Conservation (phyloP, 768 basidiomycete species). For the Chalciporus piperatus region DNA sequence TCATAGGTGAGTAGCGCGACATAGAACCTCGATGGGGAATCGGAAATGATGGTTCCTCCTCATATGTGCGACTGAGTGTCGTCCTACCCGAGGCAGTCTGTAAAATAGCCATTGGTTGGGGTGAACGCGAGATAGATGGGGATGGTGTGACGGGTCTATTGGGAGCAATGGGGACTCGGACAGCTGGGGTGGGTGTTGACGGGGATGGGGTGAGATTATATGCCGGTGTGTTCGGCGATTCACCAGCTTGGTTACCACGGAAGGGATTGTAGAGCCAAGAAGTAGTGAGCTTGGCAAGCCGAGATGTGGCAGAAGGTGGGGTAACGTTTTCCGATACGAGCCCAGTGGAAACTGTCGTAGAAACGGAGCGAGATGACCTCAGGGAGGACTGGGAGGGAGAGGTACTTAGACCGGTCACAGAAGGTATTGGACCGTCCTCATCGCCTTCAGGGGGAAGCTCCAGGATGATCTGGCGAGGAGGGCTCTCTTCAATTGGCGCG, state of each 20-base stretch:
- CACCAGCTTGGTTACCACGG: constrained; percentile 52
- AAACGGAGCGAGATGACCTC: constrained; percentile 46
- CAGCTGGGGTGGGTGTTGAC: constrained; percentile 21
- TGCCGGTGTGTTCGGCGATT: constrained; percentile 51
- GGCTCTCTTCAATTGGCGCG: constrained; percentile 67
- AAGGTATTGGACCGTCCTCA: constrained; percentile 30
- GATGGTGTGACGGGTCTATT: constrained; percentile 29
- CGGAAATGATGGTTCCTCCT: constrained; percentile 50
- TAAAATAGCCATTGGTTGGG: constrained; percentile 41
- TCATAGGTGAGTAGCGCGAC: constrained; percentile 59
- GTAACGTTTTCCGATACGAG: constrained; percentile 12
- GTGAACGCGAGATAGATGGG: constrained; percentile 35
- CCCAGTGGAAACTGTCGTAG: constrained; percentile 35
- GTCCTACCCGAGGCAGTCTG: constrained; percentile 41
- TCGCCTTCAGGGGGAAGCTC: constrained; percentile 50
- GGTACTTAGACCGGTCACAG: constrained; percentile 47
- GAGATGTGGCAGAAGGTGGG: constrained; percentile 32
- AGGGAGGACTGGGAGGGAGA: constrained; percentile 68
- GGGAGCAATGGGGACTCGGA: constrained; percentile 31
- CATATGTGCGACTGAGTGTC: constrained; percentile 49
- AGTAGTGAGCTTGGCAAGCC: constrained; percentile 60
- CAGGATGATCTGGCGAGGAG: constrained; percentile 44
- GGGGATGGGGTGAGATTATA: constrained; percentile 29
- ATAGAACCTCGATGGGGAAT: constrained; percentile 46
- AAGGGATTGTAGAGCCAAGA: constrained; percentile 83